Conservation (phyloP, 768 basidiomycete genomes). For the Hericium erinaceus region DNA sequence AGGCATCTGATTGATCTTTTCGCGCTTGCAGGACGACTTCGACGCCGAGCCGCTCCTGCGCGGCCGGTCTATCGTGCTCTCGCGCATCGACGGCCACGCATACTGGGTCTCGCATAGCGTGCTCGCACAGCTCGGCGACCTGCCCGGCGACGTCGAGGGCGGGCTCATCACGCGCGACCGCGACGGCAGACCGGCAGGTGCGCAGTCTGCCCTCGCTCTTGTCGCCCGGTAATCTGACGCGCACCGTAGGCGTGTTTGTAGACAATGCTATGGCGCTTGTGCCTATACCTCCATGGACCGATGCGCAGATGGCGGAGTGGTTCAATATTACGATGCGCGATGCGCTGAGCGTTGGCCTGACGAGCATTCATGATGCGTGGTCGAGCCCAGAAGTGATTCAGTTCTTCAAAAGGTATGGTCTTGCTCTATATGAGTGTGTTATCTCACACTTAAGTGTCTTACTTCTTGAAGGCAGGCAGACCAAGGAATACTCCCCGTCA, state of each 20-base stretch:
- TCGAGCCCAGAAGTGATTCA: conserved; percentile 39
- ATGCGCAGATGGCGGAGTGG: conserved; percentile 46
- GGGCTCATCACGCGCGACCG: conserved; percentile 61
- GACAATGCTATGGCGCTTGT: conserved; percentile 85
- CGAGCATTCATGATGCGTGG: conserved; percentile 79
- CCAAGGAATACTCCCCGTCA: conserved; percentile 56
- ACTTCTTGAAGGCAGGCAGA: conserved; percentile 50
- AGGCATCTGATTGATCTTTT: background rate
- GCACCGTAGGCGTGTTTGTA: conserved; percentile 52
- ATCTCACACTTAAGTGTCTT: conserved; percentile 5
- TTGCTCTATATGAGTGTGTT: background rate
- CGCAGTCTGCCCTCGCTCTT: background rate
- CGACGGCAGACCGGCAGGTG: conserved; percentile 47
- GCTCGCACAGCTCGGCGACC: conserved; percentile 48
- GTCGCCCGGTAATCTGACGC: background rate
- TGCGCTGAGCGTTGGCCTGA: conserved; percentile 73
- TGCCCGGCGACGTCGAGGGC: conserved; percentile 61
- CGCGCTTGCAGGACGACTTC: conserved; percentile 50
- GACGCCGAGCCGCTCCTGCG: conserved; percentile 57
- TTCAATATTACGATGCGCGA: conserved; percentile 57
- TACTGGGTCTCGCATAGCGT: conserved; percentile 77
- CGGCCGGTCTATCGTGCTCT: conserved; percentile 63
- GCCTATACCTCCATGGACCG: conserved; percentile 52
- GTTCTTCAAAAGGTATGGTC: conserved; percentile 55
- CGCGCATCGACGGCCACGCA: conserved; percentile 77